These are phyloP conservation scores for Alternaria alternata DNA, from an alignment of 2,329 filamentous ascomycete genomes.

Conservation along the genomic window DNA sequence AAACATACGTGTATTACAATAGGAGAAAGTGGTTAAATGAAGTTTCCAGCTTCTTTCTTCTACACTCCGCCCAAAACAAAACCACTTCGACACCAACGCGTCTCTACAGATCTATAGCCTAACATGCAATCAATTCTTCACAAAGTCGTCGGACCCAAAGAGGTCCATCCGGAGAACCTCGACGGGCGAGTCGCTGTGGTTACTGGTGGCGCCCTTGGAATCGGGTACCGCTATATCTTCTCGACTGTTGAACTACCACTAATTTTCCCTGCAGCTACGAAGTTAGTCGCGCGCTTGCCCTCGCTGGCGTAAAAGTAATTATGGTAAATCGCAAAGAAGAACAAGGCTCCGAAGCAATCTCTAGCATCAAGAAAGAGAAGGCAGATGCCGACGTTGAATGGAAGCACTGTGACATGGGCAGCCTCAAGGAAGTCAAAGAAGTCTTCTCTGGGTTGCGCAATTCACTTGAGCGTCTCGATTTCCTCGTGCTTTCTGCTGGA, in stretches of 20 bases:
- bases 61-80: background rate
- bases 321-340: slow-evolving; percentile 2
- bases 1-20: background rate
- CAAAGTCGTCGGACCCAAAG: slow-evolving; percentile 49
- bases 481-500: background rate
- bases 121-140: slow-evolving; percentile 54
- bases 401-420: slow-evolving; percentile 2
- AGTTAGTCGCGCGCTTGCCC: background rate
- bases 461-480: slow-evolving; percentile 1
- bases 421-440: slow-evolving; percentile 1
- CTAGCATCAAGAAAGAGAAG: background rate
- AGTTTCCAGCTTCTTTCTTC: background rate
- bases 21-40: background rate
- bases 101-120: background rate
- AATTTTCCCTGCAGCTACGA: background rate
- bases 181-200: slow-evolving; percentile 12
- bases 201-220: background rate
- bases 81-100: background rate
- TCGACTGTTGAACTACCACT: background rate
- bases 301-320: slow-evolving; percentile 1
- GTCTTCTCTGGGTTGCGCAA: background rate
- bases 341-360: background rate
- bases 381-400: background rate
- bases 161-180: slow-evolving; percentile 34
- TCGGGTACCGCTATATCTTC: background rate